Base-by-base conservation (phyloP, 176 grass and related monocot genomes). In the Avena atlantica region DNA sequence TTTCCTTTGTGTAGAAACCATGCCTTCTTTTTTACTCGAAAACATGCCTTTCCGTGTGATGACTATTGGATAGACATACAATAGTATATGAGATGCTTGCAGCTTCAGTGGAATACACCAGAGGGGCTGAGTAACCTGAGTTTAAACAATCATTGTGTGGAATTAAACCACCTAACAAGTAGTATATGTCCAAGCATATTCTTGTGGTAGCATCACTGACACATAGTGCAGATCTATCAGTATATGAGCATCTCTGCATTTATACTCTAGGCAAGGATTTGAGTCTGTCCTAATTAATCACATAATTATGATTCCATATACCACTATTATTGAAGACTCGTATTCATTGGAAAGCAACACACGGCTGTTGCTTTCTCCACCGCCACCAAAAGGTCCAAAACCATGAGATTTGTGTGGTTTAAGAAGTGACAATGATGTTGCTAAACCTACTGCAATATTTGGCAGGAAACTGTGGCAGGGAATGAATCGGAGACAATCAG, bases 171-270 rank as follows among this genome's bases (percentile, higher is more conserved):
- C 69, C 71, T 44, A 78, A 62, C 50, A 61, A 19, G 4, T 2
- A 60, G 62, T 50, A 90, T 78, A 70, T 62, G 40, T 44, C 23
- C 48, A 60, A 82, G 78, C 83, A 90, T 90, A 90, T 90, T 86
- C 88, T 12, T 24, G 4, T n/a, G 70, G 55, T 16, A 44, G 44
- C 12, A 55, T 13, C 61, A 40, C 48, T 21, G 19, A 21, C 20
- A 7, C 13, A 52, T 17, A 29, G 34, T 57, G 48, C 75, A 76
- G 47, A 68, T 58, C 12, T 58, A 29, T 81, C 84, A 83, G 9
- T 42, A 50, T 2, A 51, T 49, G 64, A 47, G 34, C 23, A 66
- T 36, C 49, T 7, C 78, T 7, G 16, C 14, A 69, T 68, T 74
- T 51, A 70, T 83, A 73, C 65, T 71, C 2, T 21, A 29, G 21